Conservation (phyloP, 768 basidiomycete species). For the Austroboletus eburneus region DNA sequence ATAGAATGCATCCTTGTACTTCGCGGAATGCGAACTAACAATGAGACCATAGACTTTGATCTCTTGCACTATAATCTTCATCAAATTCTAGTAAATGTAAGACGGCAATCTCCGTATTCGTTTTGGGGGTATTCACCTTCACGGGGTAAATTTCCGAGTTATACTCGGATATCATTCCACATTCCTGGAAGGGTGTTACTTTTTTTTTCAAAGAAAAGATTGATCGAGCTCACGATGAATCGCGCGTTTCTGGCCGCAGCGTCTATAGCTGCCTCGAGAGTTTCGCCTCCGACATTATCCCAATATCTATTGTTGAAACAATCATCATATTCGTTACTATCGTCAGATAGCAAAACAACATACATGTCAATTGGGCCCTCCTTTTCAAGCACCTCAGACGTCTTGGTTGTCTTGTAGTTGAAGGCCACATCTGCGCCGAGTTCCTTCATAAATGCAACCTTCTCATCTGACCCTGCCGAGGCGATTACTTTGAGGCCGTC, state of each 20-base stretch:
- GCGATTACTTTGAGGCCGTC: constrained; percentile 63
- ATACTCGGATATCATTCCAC: constrained; percentile 25
- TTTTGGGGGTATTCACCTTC: constrained; percentile 8
- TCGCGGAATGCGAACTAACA: constrained; percentile 25
- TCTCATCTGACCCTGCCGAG: constrained; percentile 67
- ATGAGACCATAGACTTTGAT: constrained; percentile 45
- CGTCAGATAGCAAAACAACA: neutral
- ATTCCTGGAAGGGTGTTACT: constrained; percentile 27
- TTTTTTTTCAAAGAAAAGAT: too few species aligned
- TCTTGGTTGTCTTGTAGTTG: constrained; percentile 65
- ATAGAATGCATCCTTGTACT: constrained; percentile 42
- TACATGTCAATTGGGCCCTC: constrained; percentile 58
- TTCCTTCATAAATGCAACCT: constrained; percentile 56
- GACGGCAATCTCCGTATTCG: neutral
- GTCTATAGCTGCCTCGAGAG: constrained; percentile 50
- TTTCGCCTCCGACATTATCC: constrained; percentile 57
- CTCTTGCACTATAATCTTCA: constrained; percentile 37
- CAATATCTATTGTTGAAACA: constrained; percentile 7
- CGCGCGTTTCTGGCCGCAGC: constrained; percentile 41
- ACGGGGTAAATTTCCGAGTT: constrained; percentile 8
- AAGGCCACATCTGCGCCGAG: constrained; percentile 65
- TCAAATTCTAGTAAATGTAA: constrained; percentile 30
- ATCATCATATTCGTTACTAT: too few species aligned
- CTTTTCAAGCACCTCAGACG: constrained; percentile 45
- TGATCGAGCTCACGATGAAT: constrained; percentile 37